Evolutionary conservation across 352 stramenopile genomes (phyloP).

Genomic region (Phytophthora sojae): DNA sequence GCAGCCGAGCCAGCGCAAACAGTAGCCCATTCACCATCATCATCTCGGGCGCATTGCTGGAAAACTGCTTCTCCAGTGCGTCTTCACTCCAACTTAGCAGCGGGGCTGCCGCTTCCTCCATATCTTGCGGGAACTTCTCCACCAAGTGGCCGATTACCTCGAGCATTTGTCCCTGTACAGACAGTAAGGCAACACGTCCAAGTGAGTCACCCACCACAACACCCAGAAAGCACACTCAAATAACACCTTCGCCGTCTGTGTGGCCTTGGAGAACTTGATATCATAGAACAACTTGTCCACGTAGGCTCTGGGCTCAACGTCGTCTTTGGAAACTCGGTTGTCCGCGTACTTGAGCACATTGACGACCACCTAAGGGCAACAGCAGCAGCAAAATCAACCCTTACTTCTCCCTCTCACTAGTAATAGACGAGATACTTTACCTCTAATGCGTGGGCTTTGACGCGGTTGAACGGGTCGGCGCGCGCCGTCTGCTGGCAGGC

Average conservation of each 20-base stretch:
- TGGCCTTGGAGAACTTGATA: conserved; percentile 76
- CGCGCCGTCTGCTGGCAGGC: conserved; percentile 65
- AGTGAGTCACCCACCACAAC: neutral
- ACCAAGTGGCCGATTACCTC: conserved; percentile 69
- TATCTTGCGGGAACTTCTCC: conserved; percentile 53
- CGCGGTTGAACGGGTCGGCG: conserved; percentile 68
- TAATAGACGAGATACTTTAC: neutral
- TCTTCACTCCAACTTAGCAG: conserved; percentile 77
- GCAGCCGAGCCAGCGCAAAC: conserved; percentile 60
- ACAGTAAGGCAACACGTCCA: neutral
- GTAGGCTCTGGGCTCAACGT: conserved; percentile 61
- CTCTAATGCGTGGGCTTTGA: conserved; percentile 56
- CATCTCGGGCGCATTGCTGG: conserved; percentile 68
- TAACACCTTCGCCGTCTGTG: conserved; percentile 69
- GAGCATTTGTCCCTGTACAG: conserved; percentile 58
- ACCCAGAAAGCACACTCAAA: neutral
- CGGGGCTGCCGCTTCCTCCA: conserved; percentile 33
- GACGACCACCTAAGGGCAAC: conserved; percentile 54
- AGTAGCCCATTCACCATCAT: conserved; percentile 79
- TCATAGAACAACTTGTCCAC: conserved; percentile 80
- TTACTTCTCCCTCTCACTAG: neutral
- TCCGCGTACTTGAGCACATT: conserved; percentile 59
- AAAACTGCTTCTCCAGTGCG: conserved; percentile 79
- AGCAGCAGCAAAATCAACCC: neutral
- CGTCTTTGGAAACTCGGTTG: conserved; percentile 44